Percentiles rank a stretch among this genome's conserved stretches.
Evolutionary conservation across 1,139 yeast species (phyloP).

Genomic region (Candida albicans): DNA sequence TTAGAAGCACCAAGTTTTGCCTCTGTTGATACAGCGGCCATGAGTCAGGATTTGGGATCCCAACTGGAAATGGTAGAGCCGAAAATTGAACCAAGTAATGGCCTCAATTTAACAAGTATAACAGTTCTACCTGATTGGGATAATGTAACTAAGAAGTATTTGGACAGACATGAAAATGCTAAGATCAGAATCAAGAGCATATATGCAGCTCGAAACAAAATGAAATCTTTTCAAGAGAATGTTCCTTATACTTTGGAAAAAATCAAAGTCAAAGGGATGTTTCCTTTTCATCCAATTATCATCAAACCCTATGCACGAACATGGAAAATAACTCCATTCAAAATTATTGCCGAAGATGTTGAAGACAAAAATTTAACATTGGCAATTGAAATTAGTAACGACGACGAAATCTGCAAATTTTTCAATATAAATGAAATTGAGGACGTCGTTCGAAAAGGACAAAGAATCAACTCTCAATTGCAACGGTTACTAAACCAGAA

Average conservation of each 20-base stretch:
- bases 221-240: neutral
- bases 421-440: constrained; percentile 30
- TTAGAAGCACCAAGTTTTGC: no score
- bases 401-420: constrained; percentile 29
- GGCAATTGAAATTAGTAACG: constrained; percentile 26
- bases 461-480: neutral
- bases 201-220: neutral
- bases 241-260: constrained; percentile 2
- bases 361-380: constrained; percentile 7
- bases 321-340: constrained; percentile 27
- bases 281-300: constrained; percentile 23
- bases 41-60: neutral
- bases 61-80: neutral
- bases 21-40: no score
- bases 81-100: neutral
- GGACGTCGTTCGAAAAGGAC: constrained; percentile 18
- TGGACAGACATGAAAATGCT: neutral
- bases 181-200: neutral
- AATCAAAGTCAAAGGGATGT: constrained; percentile 19
- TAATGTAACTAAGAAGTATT: neutral
- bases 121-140: neutral
- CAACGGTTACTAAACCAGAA: neutral
- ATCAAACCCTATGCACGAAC: constrained; percentile 34
- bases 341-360: constrained; percentile 21
- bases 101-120: neutral